phyloP scores from a whole-genome alignment of 139 green algal species.

The Raphidocelis subcapitata region DNA sequence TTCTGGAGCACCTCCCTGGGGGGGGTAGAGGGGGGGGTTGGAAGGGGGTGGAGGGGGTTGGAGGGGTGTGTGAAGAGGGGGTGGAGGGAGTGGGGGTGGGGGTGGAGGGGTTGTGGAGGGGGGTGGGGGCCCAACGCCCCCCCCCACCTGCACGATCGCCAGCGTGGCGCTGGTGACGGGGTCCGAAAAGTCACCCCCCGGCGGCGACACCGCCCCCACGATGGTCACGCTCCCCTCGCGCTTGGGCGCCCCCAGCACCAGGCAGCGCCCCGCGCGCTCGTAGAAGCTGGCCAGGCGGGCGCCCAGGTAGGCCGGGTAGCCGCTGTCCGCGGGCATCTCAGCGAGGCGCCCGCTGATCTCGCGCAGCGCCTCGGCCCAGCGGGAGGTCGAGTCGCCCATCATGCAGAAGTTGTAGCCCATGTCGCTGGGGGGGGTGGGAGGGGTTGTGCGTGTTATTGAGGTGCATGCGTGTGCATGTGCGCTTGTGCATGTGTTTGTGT shows the following conservation, averaged over 20 bases:
- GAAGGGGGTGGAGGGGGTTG: neutral
- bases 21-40: too few species aligned
- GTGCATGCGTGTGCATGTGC: too few species aligned
- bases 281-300: constrained; percentile 96
- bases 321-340: constrained; percentile 96
- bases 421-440: constrained; percentile 5
- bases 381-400: constrained; percentile 98
- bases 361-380: constrained; percentile 98
- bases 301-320: constrained; percentile 90
- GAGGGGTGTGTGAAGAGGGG: too few species aligned
- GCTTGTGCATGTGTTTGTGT: too few species aligned
- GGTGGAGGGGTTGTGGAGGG: too few species aligned
- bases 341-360: constrained; percentile 98
- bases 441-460: neutral
- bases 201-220: constrained; percentile 96
- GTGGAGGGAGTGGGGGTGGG: too few species aligned
- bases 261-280: constrained; percentile 94
- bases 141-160: constrained; percentile 97
- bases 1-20: constrained; percentile 92
- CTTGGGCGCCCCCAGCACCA: constrained; percentile 88
- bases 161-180: constrained; percentile 97
- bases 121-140: neutral
- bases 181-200: constrained; percentile 98
- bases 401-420: constrained; percentile 75
- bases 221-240: constrained; percentile 97